Percentiles rank a stretch among this genome's conserved stretches.
Conservation (phyloP, 2,329 filamentous ascomycete species). For the Cyphellophora europaea region DNA sequence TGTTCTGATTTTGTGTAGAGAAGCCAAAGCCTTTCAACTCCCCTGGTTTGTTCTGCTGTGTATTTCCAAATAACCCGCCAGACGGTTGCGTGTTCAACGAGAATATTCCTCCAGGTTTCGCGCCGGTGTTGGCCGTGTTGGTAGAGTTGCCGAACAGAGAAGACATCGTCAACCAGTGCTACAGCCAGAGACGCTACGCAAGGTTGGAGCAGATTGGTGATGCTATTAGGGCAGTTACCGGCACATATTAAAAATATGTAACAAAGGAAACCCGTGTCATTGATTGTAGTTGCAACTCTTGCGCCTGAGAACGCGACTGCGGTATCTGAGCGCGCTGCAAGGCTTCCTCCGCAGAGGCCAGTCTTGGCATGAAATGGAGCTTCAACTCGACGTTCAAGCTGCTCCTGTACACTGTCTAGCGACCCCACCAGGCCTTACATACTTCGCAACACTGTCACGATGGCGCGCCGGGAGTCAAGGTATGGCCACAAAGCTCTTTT, state of each 20-base stretch:
- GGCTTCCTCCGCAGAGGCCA: not conserved
- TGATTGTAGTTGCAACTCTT: no score
- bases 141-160: not conserved
- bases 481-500: not conserved
- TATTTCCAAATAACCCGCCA: slow-evolving; percentile 25
- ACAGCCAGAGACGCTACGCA: no score
- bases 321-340: no score
- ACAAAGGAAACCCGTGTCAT: no score
- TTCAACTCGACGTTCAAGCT: not conserved
- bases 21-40: slow-evolving; percentile 18
- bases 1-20: slow-evolving; percentile 11
- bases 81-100: slow-evolving; percentile 5
- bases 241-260: no score
- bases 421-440: no score
- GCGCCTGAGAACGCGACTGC: no score
- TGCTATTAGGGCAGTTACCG: no score
- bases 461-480: not conserved
- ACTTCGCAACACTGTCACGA: not conserved
- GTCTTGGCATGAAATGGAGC: not conserved
- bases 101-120: not conserved
- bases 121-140: not conserved
- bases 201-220: no score
- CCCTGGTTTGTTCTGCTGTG: slow-evolving; percentile 16
- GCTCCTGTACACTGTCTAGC: no score
- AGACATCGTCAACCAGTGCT: no score